Conservation (phyloP, 164 flowering plant species). For the Stephania japonica region DNA sequence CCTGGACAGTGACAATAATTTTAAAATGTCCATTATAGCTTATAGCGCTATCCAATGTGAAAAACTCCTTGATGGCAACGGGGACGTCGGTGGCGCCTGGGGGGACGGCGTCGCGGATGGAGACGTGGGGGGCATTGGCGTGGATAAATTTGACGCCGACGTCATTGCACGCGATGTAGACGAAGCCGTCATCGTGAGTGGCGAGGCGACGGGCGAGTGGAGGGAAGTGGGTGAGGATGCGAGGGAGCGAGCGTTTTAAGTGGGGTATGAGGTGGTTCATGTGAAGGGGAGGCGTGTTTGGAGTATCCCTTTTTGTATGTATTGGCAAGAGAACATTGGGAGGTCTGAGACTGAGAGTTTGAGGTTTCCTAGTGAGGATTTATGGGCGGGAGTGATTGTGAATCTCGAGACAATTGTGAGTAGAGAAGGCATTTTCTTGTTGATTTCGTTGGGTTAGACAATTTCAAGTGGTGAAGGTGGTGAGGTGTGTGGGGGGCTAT, state of each 20-base stretch:
- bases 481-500: not conserved
- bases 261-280: slow-evolving; percentile 29
- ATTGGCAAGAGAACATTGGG: slow-evolving; percentile 92
- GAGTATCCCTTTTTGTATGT: slow-evolving; percentile 81
- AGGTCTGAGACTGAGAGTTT: slow-evolving; percentile 77
- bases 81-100: slow-evolving; percentile 36
- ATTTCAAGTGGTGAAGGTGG: not conserved
- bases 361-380: slow-evolving; percentile 25
- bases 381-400: slow-evolving; percentile 36
- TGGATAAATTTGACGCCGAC: slow-evolving; percentile 61
- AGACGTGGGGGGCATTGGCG: slow-evolving; percentile 41
- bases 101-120: slow-evolving; percentile 27
- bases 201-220: slow-evolving; percentile 69
- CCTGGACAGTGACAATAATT: slow-evolving; percentile 67
- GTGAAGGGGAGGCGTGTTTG: slow-evolving; percentile 33
- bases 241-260: slow-evolving; percentile 47
- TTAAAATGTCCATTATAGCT: slow-evolving; percentile 65
- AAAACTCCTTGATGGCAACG: slow-evolving; percentile 36
- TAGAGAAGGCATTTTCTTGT: slow-evolving; percentile 42
- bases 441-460: too few species aligned
- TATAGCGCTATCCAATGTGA: slow-evolving; percentile 43
- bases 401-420: slow-evolving; percentile 40
- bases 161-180: slow-evolving; percentile 58
- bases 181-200: slow-evolving; percentile 47
- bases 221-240: slow-evolving; percentile 63